Evolutionary conservation across 1,284 basidiomycete species (phyloP).

Genomic region (Leccinum proliferum): DNA sequence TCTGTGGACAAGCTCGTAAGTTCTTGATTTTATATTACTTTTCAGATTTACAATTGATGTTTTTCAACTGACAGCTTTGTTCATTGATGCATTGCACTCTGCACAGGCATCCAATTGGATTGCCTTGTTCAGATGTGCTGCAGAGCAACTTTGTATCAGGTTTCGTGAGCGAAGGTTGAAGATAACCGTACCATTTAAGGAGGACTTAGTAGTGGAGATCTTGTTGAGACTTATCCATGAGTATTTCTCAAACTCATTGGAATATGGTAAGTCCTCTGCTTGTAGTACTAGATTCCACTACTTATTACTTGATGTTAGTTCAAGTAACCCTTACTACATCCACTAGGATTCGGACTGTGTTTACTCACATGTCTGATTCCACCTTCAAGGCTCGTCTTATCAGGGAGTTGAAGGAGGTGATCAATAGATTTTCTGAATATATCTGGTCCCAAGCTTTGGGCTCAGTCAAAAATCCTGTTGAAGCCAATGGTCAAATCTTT

Average conservation of each 20-base stretch:
- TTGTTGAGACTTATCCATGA: background rate
- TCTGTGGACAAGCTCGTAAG: background rate
- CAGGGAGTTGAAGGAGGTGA: background rate
- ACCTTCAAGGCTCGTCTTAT: background rate
- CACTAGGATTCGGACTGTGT: background rate
- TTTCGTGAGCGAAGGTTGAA: background rate
- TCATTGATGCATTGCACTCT: background rate
- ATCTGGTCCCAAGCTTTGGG: background rate
- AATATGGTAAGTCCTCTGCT: background rate
- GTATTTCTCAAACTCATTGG: background rate
- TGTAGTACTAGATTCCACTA: background rate
- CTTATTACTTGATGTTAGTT: background rate
- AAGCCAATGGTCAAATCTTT: background rate
- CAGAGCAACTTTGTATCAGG: background rate
- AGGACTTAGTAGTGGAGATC: background rate
- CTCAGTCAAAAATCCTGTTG: background rate
- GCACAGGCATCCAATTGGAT: background rate
- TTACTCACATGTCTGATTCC: background rate
- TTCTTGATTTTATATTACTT: background rate
- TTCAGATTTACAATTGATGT: background rate
- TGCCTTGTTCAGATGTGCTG: background rate
- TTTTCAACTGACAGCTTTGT: background rate
- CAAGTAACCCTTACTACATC: background rate
- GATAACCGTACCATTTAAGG: background rate
- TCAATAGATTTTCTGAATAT: background rate